Conservation (phyloP, 2,329 filamentous ascomycete genomes). For the Xylaria sp. region DNA sequence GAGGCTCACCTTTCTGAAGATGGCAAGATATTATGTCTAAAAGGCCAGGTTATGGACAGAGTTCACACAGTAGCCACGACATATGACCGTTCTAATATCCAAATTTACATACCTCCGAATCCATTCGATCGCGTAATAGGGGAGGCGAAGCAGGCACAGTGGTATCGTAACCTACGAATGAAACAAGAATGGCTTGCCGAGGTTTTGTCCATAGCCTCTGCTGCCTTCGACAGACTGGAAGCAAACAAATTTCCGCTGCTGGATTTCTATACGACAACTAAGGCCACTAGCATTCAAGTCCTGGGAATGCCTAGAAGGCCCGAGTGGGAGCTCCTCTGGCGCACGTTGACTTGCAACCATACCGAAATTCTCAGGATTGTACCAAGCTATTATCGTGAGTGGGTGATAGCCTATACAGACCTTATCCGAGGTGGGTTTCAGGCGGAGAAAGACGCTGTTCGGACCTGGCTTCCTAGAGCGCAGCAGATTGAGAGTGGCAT, state of each 20-base stretch:
- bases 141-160: not conserved
- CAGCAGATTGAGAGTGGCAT: not conserved
- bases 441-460: not conserved
- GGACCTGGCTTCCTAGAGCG: slow-evolving; percentile 1
- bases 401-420: slow-evolving; percentile 2
- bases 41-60: slow-evolving; percentile 6
- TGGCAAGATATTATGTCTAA: not conserved
- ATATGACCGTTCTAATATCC: not conserved
- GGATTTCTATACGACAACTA: slow-evolving; percentile 1
- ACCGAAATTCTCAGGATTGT: not conserved
- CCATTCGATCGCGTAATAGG: not conserved
- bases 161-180: not conserved
- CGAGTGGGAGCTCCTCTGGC: slow-evolving; percentile 9
- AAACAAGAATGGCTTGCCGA: not conserved
- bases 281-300: not conserved
- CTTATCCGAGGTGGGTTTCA: not conserved
- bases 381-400: slow-evolving; percentile 3
- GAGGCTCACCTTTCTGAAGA: slow-evolving; percentile 1
- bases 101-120: not conserved
- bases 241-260: not conserved
- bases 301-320: not conserved
- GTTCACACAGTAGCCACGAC: not conserved
- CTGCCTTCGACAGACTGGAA: slow-evolving; percentile 6
- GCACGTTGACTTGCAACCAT: slow-evolving; percentile 3
- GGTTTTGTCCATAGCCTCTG: slow-evolving; percentile 4